phyloP scores from a whole-genome alignment of 495 filamentous ascomycete genomes.

The Achaetomiella virescens region DNA sequence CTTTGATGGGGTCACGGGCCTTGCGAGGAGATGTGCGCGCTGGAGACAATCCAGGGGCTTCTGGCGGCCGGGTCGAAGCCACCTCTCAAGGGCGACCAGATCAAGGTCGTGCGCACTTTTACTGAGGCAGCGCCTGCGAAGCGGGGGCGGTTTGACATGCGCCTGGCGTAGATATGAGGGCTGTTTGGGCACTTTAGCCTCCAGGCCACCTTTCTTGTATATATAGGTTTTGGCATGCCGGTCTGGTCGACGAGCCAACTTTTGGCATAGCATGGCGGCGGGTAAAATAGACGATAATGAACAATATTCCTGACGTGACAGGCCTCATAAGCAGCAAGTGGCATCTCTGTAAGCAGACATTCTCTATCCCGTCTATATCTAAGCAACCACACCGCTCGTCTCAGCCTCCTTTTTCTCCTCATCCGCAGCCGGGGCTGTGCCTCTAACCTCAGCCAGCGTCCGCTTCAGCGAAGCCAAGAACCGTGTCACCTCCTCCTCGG shows the following conservation, averaged over 20 bases:
- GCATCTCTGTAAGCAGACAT: neutral
- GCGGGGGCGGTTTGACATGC: conserved; percentile 1
- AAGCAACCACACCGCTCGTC: conserved; percentile 30
- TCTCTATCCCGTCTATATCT: neutral
- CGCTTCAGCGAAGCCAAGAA: conserved; percentile 62
- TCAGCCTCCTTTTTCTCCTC: conserved; percentile 31
- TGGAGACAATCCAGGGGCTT: conserved; percentile 60
- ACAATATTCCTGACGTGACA: neutral
- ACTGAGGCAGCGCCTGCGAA: conserved; percentile 7
- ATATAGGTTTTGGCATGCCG: neutral
- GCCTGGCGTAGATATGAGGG: neutral
- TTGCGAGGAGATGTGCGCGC: conserved; percentile 67
- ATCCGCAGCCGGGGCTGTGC: conserved; percentile 14
- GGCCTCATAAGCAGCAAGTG: neutral
- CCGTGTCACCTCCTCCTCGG: conserved; percentile 72
- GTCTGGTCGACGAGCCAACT: neutral
- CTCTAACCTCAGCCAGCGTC: conserved; percentile 53
- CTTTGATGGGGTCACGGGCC: conserved; percentile 54
- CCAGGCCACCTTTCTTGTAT: neutral
- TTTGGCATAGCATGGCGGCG: conserved; percentile 3
- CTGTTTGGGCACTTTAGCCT: neutral
- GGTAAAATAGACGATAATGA: conserved; percentile 2
- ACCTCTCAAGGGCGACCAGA: conserved; percentile 38
- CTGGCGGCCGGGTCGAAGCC: conserved; percentile 33
- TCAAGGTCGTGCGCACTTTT: conserved; percentile 33